phyloP scores from a whole-genome alignment of 208 protist species.

The Trypanosoma cruzi region DNA sequence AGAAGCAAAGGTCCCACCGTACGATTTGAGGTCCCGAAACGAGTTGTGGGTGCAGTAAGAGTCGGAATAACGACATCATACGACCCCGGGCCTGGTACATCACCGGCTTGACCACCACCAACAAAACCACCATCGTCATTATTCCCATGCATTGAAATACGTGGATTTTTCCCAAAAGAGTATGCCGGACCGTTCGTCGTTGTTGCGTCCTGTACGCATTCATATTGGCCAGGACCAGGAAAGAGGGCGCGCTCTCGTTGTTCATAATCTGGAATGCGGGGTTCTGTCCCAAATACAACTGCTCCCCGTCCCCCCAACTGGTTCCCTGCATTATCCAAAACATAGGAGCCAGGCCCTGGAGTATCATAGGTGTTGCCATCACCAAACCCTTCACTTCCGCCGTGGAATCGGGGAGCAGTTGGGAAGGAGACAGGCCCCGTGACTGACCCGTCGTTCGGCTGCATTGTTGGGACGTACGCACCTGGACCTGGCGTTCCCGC shows the following conservation, averaged over 20 bases:
- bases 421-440: slow-evolving; percentile 24
- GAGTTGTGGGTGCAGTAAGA: slow-evolving; percentile 16
- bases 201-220: slow-evolving; percentile 16
- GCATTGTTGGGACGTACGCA: slow-evolving; percentile 12
- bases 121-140: background rate
- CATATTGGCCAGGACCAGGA: slow-evolving; percentile 33
- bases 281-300: slow-evolving; percentile 30
- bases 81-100: slow-evolving; percentile 36
- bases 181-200: slow-evolving; percentile 17
- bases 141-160: slow-evolving; percentile 13
- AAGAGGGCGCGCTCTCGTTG: slow-evolving; percentile 13
- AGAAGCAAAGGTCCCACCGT: slow-evolving; percentile 5
- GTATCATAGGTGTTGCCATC: slow-evolving; percentile 18
- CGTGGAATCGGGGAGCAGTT: slow-evolving; percentile 22
- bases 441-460: background rate
- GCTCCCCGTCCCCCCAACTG: slow-evolving; percentile 5
- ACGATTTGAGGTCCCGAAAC: slow-evolving; percentile 19
- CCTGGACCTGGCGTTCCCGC: slow-evolving; percentile 44
- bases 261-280: slow-evolving; percentile 19
- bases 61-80: slow-evolving; percentile 30
- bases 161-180: slow-evolving; percentile 43
- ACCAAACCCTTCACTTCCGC: background rate
- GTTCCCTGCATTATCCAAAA: slow-evolving; percentile 6
- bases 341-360: slow-evolving; percentile 57
- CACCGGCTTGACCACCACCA: background rate